A percentile compares a stretch with the other conserved stretches of the same genome.
Evolutionary conservation across 805 yeast species (phyloP).

Genomic region (Grigorovia transvaalensis): DNA sequence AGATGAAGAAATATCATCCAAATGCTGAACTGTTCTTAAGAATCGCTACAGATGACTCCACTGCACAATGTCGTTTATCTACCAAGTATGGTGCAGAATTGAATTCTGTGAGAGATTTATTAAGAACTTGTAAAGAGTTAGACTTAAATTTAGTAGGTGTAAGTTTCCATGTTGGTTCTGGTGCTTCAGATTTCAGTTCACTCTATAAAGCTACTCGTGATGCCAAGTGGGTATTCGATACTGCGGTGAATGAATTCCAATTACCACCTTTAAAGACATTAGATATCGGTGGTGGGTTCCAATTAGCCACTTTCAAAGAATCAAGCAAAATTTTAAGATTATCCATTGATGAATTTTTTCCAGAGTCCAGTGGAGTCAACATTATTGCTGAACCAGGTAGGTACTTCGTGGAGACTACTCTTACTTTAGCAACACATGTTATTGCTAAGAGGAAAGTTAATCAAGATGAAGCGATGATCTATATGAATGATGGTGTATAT

Average conservation of each 20-base stretch:
- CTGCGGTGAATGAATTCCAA: slow-evolving; percentile 39
- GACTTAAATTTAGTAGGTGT: slow-evolving; percentile 68
- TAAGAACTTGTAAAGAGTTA: slow-evolving; percentile 46
- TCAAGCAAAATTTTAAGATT: slow-evolving; percentile 47
- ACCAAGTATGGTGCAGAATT: slow-evolving; percentile 82
- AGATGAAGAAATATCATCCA: slow-evolving; percentile 60
- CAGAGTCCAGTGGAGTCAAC: slow-evolving; percentile 31
- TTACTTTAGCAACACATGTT: slow-evolving; percentile 73
- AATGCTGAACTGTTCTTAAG: slow-evolving; percentile 62
- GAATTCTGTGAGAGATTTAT: slow-evolving; percentile 43
- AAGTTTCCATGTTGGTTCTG: slow-evolving; percentile 94
- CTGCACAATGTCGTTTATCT: slow-evolving; percentile 76
- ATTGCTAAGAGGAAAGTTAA: slow-evolving; percentile 62
- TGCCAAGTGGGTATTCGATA: slow-evolving; percentile 56
- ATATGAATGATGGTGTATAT: slow-evolving; percentile 90
- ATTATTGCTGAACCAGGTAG: slow-evolving; percentile 94
- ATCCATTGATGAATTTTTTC: slow-evolving; percentile 52
- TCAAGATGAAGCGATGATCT: slow-evolving; percentile 52
- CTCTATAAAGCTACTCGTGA: slow-evolving; percentile 63
- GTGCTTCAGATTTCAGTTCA: slow-evolving; percentile 64
- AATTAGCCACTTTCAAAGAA: slow-evolving; percentile 46
- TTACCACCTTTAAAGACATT: slow-evolving; percentile 38
- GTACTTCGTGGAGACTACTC: slow-evolving; percentile 73
- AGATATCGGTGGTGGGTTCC: slow-evolving; percentile 94
- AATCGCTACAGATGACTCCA: slow-evolving; percentile 79